phyloP scores from a whole-genome alignment of 1,284 basidiomycete species.

The Phellopilus nigrolimitatus region DNA sequence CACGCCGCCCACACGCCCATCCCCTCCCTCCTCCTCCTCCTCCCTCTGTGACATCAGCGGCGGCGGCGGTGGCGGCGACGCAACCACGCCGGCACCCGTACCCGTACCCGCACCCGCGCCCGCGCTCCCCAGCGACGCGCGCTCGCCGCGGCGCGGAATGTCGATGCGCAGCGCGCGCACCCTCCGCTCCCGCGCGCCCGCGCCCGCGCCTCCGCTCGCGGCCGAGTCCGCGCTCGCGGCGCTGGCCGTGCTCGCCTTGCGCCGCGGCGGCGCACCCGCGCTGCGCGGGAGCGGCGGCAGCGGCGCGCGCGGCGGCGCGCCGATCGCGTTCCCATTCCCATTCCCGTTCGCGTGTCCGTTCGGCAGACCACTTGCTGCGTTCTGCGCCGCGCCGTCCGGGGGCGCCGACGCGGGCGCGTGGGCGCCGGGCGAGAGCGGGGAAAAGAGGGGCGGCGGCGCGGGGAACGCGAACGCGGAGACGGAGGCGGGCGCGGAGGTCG shows the following conservation, averaged over 20 bases:
- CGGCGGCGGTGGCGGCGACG: background rate
- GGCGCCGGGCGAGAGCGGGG: too few relatives aligned
- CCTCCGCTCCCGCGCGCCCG: background rate
- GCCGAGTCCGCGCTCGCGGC: background rate
- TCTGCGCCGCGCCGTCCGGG: too few relatives aligned
- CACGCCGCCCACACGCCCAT: background rate
- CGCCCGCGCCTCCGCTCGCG: too few relatives aligned
- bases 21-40: background rate
- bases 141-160: constrained; percentile 3
- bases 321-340: too few relatives aligned
- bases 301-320: constrained; percentile 5
- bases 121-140: background rate
- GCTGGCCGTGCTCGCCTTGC: constrained; percentile 8
- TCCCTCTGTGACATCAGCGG: background rate
- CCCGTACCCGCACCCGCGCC: too few relatives aligned
- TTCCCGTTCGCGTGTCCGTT: too few relatives aligned
- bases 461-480: too few relatives aligned
- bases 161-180: constrained; percentile 6
- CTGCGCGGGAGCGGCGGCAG: constrained; percentile 9
- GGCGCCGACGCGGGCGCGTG: too few relatives aligned
- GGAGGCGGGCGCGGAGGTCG: too few relatives aligned
- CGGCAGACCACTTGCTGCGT: too few relatives aligned
- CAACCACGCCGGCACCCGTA: background rate
- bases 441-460: too few relatives aligned
- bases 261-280: background rate